A percentile compares a stretch with the other conserved stretches of the same genome.
Conservation (phyloP, 1,139 yeast genomes). For the Saccharomyces hybrid region DNA sequence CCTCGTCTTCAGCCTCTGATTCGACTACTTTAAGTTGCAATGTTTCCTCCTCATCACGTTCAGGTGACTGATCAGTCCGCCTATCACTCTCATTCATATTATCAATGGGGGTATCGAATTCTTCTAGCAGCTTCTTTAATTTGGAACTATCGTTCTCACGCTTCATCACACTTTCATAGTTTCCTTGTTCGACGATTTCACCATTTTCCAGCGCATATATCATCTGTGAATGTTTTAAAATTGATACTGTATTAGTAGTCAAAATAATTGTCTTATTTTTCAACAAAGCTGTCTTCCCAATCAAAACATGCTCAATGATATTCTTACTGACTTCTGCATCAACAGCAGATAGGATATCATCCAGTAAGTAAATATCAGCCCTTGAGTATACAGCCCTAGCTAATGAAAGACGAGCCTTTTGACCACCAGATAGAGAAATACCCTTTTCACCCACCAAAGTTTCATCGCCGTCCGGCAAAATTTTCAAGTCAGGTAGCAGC, state of each 20-base stretch:
- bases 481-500: constrained; percentile 54
- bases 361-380: constrained; percentile 71
- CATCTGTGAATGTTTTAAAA: constrained; percentile 57
- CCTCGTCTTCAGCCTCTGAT: constrained; percentile 5
- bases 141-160: constrained; percentile 38
- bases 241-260: constrained; percentile 74
- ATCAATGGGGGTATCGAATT: constrained; percentile 39
- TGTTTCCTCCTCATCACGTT: neutral
- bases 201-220: constrained; percentile 56
- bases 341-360: constrained; percentile 76
- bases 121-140: constrained; percentile 40
- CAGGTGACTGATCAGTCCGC: neutral
- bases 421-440: constrained; percentile 83
- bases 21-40: constrained; percentile 3
- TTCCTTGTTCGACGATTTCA: constrained; percentile 51
- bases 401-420: constrained; percentile 75
- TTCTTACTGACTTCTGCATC: constrained; percentile 78
- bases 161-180: constrained; percentile 41
- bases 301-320: constrained; percentile 51
- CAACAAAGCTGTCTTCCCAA: constrained; percentile 52
- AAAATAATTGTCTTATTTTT: constrained; percentile 64
- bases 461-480: constrained; percentile 73
- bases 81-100: neutral
- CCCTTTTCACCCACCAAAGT: constrained; percentile 90
- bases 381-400: constrained; percentile 86